Evolutionary conservation across 2,329 filamentous ascomycete genomes (phyloP).

Genomic region (Talaromyces sp.): DNA sequence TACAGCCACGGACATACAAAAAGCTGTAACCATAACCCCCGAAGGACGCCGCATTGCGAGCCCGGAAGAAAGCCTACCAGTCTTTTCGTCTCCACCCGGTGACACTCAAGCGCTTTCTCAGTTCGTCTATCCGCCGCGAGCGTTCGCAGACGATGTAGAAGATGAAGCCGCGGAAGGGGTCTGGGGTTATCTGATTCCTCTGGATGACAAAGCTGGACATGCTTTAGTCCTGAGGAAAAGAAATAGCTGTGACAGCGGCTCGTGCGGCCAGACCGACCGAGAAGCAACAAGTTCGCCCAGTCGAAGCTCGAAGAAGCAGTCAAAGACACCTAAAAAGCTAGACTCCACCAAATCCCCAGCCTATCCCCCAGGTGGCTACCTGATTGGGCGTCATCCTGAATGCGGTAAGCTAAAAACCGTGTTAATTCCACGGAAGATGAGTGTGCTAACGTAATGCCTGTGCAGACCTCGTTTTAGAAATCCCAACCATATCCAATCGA

Average conservation of each 20-base stretch:
- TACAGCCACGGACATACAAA: constrained; percentile 57
- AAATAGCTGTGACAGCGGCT: constrained; percentile 57
- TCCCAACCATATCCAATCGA: constrained; percentile 80
- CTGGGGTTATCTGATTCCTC: constrained; percentile 89
- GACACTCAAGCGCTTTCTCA: constrained; percentile 81
- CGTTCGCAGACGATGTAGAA: constrained; percentile 74
- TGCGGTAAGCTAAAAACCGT: constrained; percentile 63
- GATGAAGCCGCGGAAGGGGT: constrained; percentile 82
- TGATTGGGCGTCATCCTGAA: constrained; percentile 89
- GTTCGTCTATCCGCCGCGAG: constrained; percentile 67
- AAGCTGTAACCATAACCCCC: constrained; percentile 69
- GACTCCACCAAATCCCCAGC: constrained; percentile 55
- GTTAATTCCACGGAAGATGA: background rate
- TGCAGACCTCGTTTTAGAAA: constrained; percentile 67
- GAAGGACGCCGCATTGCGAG: constrained; percentile 50
- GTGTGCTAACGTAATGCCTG: constrained; percentile 20
- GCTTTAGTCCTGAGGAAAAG: constrained; percentile 72
- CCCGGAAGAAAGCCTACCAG: constrained; percentile 38
- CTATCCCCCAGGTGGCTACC: constrained; percentile 72
- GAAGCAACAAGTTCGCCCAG: constrained; percentile 37
- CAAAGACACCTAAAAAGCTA: constrained; percentile 53
- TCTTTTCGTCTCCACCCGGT: constrained; percentile 62
- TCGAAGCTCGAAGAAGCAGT: constrained; percentile 38
- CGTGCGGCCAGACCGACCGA: constrained; percentile 28
- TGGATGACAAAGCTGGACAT: constrained; percentile 67